Conservation (phyloP, 306 rosid species). For the Prunus campanulata region DNA sequence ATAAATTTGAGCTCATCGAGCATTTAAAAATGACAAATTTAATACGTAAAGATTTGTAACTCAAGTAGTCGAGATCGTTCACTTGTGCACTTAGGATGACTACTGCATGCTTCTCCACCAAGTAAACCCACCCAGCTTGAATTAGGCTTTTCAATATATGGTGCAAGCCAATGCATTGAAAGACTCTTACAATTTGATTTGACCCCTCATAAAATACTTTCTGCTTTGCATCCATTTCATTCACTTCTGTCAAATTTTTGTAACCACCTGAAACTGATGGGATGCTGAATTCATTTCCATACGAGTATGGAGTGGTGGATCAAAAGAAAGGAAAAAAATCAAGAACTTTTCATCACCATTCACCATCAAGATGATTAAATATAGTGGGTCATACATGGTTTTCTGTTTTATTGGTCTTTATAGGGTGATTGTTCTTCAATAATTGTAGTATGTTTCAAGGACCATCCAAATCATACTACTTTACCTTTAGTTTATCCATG, state of each 20-base stretch:
- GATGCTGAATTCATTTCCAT: not conserved
- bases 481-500: not conserved
- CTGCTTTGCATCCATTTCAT: not conserved
- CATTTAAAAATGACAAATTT: too few species aligned
- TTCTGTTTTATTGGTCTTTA: not conserved
- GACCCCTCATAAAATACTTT: not conserved
- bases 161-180: not conserved
- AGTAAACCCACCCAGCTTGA: not conserved
- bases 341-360: not conserved
- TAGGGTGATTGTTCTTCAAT: not conserved
- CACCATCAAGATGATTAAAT: not conserved
- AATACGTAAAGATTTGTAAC: too few species aligned
- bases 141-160: not conserved
- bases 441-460: not conserved
- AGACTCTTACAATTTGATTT: not conserved
- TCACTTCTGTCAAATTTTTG: not conserved
- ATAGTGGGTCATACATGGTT: not conserved
- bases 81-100: too few species aligned
- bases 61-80: too few species aligned
- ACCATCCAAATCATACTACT: not conserved
- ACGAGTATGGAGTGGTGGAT: not conserved
- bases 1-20: too few species aligned
- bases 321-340: not conserved
- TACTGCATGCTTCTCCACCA: too few species aligned
- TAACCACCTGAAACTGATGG: not conserved